A percentile compares a stretch with the other conserved stretches of the same genome.
These are phyloP conservation scores for Microcyclospora tardicrescens DNA, from an alignment of 2,329 filamentous ascomycete species.

Conservation along the genomic window DNA sequence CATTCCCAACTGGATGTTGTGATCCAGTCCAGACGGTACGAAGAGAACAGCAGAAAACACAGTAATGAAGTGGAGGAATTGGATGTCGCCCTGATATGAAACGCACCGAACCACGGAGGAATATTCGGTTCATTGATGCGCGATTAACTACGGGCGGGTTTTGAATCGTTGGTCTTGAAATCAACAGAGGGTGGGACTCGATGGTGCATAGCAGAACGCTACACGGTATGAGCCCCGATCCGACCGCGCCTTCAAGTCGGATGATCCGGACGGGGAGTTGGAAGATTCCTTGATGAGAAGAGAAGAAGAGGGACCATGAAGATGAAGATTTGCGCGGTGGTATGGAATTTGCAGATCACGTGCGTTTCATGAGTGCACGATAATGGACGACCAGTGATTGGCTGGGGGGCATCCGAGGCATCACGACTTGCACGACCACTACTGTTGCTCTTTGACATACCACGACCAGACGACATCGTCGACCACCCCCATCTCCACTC, in stretches of 20 bases:
- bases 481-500: slow-evolving; percentile 2
- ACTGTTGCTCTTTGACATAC: not conserved
- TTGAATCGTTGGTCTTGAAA: slow-evolving; percentile 30
- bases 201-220: slow-evolving; percentile 21
- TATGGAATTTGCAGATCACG: not conserved
- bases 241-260: slow-evolving; percentile 19
- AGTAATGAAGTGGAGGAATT: too few species aligned
- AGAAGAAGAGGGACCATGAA: slow-evolving; percentile 4
- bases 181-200: slow-evolving; percentile 15
- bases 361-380: not conserved
- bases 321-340: slow-evolving; percentile 1
- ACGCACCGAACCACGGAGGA: slow-evolving; percentile 31
- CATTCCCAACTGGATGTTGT: too few species aligned
- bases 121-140: slow-evolving; percentile 26
- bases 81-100: slow-evolving; percentile 42
- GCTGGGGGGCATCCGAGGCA: not conserved
- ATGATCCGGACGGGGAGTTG: slow-evolving; percentile 20
- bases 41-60: too few species aligned
- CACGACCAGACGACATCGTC: not conserved
- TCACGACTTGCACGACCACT: not conserved
- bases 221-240: slow-evolving; percentile 10
- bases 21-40: too few species aligned
- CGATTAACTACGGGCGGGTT: slow-evolving; percentile 40
- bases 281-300: slow-evolving; percentile 14
- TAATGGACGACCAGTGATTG: not conserved